Base-by-base conservation (phyloP, 2,329 filamentous ascomycete species). In the Fusarium torreyae region DNA sequence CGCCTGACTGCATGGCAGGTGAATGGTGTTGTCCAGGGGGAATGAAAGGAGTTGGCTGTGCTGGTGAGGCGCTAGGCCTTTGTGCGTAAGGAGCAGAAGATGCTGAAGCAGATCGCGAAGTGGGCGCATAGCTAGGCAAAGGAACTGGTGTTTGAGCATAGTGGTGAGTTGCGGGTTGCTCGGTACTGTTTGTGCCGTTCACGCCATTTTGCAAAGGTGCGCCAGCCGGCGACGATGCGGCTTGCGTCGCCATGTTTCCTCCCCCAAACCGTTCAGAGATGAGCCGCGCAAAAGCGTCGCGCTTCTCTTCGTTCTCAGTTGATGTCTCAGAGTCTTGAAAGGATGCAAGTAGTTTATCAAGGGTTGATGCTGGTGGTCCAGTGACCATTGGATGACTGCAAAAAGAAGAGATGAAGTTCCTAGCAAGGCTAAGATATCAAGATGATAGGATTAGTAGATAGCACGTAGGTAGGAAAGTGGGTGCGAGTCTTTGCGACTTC, bases 241-340 rank as follows among this genome's bases (percentile, higher is more conserved):
- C 44, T 18, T 63, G 66, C 17, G 54, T 43, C 7, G 54, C 51
- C 64, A 73, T 73, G 14, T 26, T 56, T 13, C 36, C 36, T 6
- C 50, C 43, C 4, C 20, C 39, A 33, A 54, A 61, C 33, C 51
- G 20, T 17, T 53, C 38, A 20, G 49, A 54, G 24, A 67, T 40
- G 8, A 52, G 24, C 38, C 33, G 48, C 18, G 52, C 48, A 42
- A 59, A 43, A 22, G 36, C 22, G 40, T 69, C 40, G 53, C 49
- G 55, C 28, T 34, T 34, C 15, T 55, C 46, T 54, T 53, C 44
- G 11, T 36, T 40, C n/a, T 63, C 60, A 8, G 33, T 6, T 18
- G 40, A 44, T 26, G 38, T 44, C 33, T 54, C 54, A 14, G 50
- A 39, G 17, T 20, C 17, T 34, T 45, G 28, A 24, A 59, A 44